Evolutionary conservation across 2,329 filamentous ascomycete genomes (phyloP), one percentile per base, ranked within the genome.

Genomic region (Escovopsis sp.): DNA sequence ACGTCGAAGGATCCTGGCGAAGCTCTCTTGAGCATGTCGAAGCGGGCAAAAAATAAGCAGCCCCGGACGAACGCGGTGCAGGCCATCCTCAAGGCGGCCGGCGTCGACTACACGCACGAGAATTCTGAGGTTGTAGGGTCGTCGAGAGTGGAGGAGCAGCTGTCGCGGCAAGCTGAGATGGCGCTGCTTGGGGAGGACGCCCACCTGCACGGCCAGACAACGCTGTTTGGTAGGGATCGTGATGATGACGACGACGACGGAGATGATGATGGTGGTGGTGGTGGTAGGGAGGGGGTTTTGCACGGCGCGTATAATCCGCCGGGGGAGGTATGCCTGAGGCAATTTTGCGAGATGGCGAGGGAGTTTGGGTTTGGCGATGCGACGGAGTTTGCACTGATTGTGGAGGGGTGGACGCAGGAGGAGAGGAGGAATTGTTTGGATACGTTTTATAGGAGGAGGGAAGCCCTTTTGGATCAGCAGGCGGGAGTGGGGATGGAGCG

Each of bases 41-140:
- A 25, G 21, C n/a, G n/a, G n/a, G n/a, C n/a, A n/a, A n/a, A n/a
- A n/a, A 25, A 25, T 8, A 63, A 57, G 8, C 52, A 57, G 34
- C 53, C 58, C 4, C 66, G 65, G 45, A 76, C 68, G 32, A 84
- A 96, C 48, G 79, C 84, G 0, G 70, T 96, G 23, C 80, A 88
- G 46, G 90, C 86, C 2, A 96, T 98, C 41, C 71, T 98, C 1
- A 76, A 83, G 3, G 75, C 78, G 7, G 86, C 83, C 0, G 90
- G 90, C 2, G 87, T 98, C 1, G 78, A 90, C 49, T 98, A 98
- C 54, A 93, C 86, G 0, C 90, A 98, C 51, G 82, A 96, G 47
- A 98, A 98, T 52, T 85, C 83, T 2, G 87, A 98, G 56, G 87
- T 98, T 12, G 74, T 98, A 38, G 90, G 90, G 10, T 79, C 84